A percentile compares a stretch with the other conserved stretches of the same genome.
Conservation (phyloP, 768 basidiomycete genomes). For the Cytidiella melzeri region DNA sequence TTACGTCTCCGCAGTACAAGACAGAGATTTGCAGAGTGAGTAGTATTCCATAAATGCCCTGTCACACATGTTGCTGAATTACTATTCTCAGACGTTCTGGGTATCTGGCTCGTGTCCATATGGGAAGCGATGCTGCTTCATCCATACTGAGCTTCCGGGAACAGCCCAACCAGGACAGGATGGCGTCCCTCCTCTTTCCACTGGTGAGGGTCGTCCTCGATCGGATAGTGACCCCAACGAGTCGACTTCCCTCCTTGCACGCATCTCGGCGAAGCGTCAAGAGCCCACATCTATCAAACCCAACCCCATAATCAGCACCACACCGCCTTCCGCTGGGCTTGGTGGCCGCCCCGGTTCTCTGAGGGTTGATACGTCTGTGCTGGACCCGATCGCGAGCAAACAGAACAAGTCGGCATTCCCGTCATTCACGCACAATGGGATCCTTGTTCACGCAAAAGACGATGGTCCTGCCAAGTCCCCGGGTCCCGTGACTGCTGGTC, state of each 20-base stretch:
- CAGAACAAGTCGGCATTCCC: conserved; percentile 89
- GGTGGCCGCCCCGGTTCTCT: conserved; percentile 59
- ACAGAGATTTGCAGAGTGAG: conserved; percentile 88
- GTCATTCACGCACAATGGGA: conserved; percentile 46
- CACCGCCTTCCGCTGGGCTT: conserved; percentile 39
- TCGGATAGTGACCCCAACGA: conserved; percentile 79
- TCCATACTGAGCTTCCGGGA: conserved; percentile 78
- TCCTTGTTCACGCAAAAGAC: conserved; percentile 53
- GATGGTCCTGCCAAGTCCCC: conserved; percentile 61
- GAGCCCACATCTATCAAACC: conserved; percentile 30
- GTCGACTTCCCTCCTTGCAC: conserved; percentile 65
- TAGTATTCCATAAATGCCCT: conserved; percentile 8
- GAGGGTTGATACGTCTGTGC: conserved; percentile 66
- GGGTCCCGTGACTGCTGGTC: conserved; percentile 78
- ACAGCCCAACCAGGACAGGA: conserved; percentile 51
- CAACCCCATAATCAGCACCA: conserved; percentile 32
- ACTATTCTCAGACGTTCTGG: conserved; percentile 70
- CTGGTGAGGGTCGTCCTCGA: conserved; percentile 50
- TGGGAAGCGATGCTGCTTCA: conserved; percentile 90
- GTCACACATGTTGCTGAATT: neutral
- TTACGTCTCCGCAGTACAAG: conserved; percentile 53
- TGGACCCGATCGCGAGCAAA: conserved; percentile 47
- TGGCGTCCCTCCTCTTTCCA: conserved; percentile 45
- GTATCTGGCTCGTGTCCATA: conserved; percentile 91
- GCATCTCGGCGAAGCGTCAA: conserved; percentile 67